A percentile compares a stretch with the other conserved stretches of the same genome.
phyloP scores from a whole-genome alignment of 495 filamentous ascomycete genomes.

The Daldinia childiae region DNA sequence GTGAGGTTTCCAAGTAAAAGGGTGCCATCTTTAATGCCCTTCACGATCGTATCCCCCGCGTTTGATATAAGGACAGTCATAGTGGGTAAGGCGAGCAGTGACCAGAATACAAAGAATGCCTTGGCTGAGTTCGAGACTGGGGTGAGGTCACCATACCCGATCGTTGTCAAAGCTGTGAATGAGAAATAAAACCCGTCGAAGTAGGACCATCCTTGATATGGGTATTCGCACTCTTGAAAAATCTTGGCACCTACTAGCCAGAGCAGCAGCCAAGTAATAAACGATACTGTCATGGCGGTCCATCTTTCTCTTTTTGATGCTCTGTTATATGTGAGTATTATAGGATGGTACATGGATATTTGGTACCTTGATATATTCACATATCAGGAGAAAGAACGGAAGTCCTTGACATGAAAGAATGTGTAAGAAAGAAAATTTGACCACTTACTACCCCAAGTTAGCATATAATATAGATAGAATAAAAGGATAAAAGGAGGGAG shows the following conservation, averaged over 20 bases:
- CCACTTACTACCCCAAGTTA: slow-evolving; percentile 34
- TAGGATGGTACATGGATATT: not conserved
- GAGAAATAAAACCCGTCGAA: slow-evolving; percentile 83
- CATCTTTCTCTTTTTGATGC: slow-evolving; percentile 72
- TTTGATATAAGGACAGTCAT: slow-evolving; percentile 87
- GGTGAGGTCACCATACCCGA: slow-evolving; percentile 84
- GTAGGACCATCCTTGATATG: slow-evolving; percentile 74
- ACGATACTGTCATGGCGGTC: slow-evolving; percentile 71
- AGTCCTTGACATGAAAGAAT: not conserved
- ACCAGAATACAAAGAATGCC: slow-evolving; percentile 91
- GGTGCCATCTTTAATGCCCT: slow-evolving; percentile 72
- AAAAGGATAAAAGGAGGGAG: not conserved
- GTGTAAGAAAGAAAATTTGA: not conserved
- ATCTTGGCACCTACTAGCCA: slow-evolving; percentile 83
- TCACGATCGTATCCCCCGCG: slow-evolving; percentile 82
- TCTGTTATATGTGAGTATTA: slow-evolving; percentile 22
- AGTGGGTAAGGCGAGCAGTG: slow-evolving; percentile 80
- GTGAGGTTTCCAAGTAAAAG: slow-evolving; percentile 77
- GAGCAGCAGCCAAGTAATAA: slow-evolving; percentile 70
- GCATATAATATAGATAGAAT: slow-evolving; percentile 6
- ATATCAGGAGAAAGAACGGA: not conserved
- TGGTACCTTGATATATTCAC: not conserved
- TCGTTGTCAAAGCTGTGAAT: slow-evolving; percentile 80
- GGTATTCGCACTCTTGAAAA: slow-evolving; percentile 62
- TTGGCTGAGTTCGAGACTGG: slow-evolving; percentile 76